A percentile compares a stretch with the other conserved stretches of the same genome.
Evolutionary conservation across 2,329 filamentous ascomycete species (phyloP).

Genomic region (Diaporthe australafricana): DNA sequence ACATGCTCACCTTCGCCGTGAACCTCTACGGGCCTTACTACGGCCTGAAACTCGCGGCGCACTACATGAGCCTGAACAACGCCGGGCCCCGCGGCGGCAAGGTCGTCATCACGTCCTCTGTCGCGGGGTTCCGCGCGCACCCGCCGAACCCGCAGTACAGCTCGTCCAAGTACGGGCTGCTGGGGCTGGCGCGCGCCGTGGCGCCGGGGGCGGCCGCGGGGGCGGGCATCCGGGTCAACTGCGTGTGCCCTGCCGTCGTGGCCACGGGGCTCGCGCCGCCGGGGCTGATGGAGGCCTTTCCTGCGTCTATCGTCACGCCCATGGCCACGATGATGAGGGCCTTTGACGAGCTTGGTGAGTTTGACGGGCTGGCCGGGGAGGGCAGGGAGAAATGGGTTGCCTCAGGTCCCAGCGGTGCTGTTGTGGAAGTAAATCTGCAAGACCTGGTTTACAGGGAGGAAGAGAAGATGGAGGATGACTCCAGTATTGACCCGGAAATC

Average conservation of each 20-base stretch:
- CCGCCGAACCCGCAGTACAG: constrained; percentile 17
- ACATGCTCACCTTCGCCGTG: constrained; percentile 29
- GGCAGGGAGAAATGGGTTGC: neutral
- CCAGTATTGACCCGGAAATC: neutral
- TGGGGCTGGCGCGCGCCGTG: constrained; percentile 15
- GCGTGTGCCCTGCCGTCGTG: constrained; percentile 19
- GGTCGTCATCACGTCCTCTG: constrained; percentile 22
- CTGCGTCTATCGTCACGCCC: constrained; percentile 3
- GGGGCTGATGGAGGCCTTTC: constrained; percentile 3
- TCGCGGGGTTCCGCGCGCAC: neutral
- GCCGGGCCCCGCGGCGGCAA: constrained; percentile 12
- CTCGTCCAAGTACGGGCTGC: constrained; percentile 7
- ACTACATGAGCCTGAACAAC: constrained; percentile 29
- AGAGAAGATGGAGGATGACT: neutral
- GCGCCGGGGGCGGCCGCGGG: neutral
- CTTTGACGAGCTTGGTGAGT: constrained; percentile 25
- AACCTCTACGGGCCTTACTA: constrained; percentile 23
- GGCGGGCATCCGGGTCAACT: constrained; percentile 16
- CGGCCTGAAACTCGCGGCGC: constrained; percentile 29
- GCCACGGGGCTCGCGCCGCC: constrained; percentile 26
- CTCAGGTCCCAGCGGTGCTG: constrained; percentile 13
- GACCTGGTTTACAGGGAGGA: constrained; percentile 11
- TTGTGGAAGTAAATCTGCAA: constrained; percentile 14
- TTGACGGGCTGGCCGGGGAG: constrained; percentile 11
- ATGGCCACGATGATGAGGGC: constrained; percentile 25